Base-by-base conservation (phyloP, 169 alveolate species). In the Eimeria zaria region DNA sequence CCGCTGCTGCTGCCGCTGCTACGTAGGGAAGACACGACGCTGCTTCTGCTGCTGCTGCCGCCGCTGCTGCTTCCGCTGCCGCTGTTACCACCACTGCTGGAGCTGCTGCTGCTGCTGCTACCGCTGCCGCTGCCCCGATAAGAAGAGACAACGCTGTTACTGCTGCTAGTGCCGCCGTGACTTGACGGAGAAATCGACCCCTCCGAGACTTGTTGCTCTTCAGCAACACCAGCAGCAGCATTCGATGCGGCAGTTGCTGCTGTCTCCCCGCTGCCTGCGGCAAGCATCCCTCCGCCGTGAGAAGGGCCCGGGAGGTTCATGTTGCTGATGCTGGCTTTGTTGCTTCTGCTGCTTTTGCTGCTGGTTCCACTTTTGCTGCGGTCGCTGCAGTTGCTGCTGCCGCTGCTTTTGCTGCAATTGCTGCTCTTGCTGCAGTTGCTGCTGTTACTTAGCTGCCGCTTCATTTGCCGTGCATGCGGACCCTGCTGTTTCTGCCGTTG, bases 331-430 rank as follows among this genome's bases (percentile, higher is more conserved):
- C 36, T 30, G 48, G 58, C 30, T 36, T 55, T 83, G 91, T 60
- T 83, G 73, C 76, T 83, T 53, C 67, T 55, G 33, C 89, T 80
- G 71, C 89, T 51, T 48, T 51, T 80, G 89, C 74, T 83, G 73
- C 85, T 39, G 36, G 58, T 18, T 36, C 91, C 55, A 33, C 73
- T 11, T 6, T 60, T 33, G 91, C 76, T 51, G 91, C 91, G 14
- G 55, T 24, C 20, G 69, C 64, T 78, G 60, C 91, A 18, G 9
- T 51, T 83, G 74, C 71, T 53, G 55, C 48, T 14, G 33, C 16
- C 55, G 36, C 91, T 36, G 91, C 74, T 83, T n/a, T 83, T 83
- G 76, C 91, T 83, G 91, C 76, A 78, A 22, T 83, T 83, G 91
- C 71, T 53, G 91, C 71, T 51, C 22, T 55, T 83, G 67, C 73